Base-by-base conservation (phyloP, 352 stramenopile genomes). In the Pilasporangium apinafurcum region DNA sequence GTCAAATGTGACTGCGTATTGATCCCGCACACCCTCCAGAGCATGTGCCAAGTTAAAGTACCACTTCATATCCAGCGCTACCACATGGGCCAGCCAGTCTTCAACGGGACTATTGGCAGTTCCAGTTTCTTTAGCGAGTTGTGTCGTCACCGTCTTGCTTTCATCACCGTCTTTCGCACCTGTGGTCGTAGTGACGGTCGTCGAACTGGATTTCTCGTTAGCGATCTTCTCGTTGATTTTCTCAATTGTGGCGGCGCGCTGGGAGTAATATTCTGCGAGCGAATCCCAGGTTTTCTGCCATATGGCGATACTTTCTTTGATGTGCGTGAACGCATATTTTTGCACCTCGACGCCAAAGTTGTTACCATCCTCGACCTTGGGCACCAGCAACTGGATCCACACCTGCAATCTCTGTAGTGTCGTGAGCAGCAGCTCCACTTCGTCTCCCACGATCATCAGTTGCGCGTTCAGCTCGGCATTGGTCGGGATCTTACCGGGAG, bases 331-430 rank as follows among this genome's bases (percentile, higher is more conserved):
- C 25, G 78, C 73, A 43, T 76, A 70, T 56, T 86, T 85, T 53
- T 92, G 80, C 59, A 92, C 80, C 50, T 92, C 80, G 33, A 92
- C 80, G 45, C 80, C 80, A 63, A 92, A 92, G 59, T 92, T 92
- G 65, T 92, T 92, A 56, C 80, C 80, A 51, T 92, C 80, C 26
- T 71, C 72, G 37, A 90, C 68, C 53, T 78, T 79, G 24, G 80
- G 80, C 31, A 90, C 71, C 21, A 78, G 67, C 44, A 92, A 55
- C 44, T 80, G 63, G 29, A 92, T 83, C 80, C 80, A 92, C 21
- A 73, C 50, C 56, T 79, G 56, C 40, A 92, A 62, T 52, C 59
- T 51, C 48, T 81, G 52, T 24, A 86, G 61, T 37, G 67, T 36
- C 1, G 39, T 49, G 31, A 88, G 44, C 13, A 73, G 60, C 1